Evolutionary conservation across 2,329 filamentous ascomycete species (phyloP).

Genomic region (Thelonectria blattea): DNA sequence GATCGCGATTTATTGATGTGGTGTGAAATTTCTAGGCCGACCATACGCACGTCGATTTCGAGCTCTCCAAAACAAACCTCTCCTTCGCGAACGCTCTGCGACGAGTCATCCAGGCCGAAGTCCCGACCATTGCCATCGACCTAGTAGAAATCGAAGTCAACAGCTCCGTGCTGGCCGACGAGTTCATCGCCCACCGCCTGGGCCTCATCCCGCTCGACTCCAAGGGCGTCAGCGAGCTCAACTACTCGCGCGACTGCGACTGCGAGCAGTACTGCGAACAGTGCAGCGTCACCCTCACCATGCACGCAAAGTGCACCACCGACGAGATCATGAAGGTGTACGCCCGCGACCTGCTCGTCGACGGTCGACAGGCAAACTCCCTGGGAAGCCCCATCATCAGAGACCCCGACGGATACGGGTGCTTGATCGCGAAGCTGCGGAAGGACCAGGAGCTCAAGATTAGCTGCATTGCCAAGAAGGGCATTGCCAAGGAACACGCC

Average conservation of each 20-base stretch:
- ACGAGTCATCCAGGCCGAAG: slow-evolving; percentile 88
- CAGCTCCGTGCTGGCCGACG: slow-evolving; percentile 94
- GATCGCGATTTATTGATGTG: slow-evolving; percentile 32
- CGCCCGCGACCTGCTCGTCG: slow-evolving; percentile 83
- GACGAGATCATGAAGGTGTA: slow-evolving; percentile 95
- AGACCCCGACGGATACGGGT: slow-evolving; percentile 81
- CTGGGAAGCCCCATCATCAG: slow-evolving; percentile 84
- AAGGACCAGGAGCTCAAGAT: slow-evolving; percentile 90
- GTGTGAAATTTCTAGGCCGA: slow-evolving; percentile 66
- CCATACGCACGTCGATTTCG: slow-evolving; percentile 83
- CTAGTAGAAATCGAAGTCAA: slow-evolving; percentile 92
- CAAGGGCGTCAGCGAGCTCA: slow-evolving; percentile 79
- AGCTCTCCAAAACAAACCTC: slow-evolving; percentile 86
- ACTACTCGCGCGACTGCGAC: slow-evolving; percentile 93
- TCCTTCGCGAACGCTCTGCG: slow-evolving; percentile 92
- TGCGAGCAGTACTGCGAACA: slow-evolving; percentile 95
- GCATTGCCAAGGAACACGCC: slow-evolving; percentile 97
- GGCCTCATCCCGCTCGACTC: slow-evolving; percentile 88
- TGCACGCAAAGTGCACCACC: slow-evolving; percentile 84
- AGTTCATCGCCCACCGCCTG: slow-evolving; percentile 92
- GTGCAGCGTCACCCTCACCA: slow-evolving; percentile 83
- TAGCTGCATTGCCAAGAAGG: slow-evolving; percentile 94
- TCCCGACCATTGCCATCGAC: slow-evolving; percentile 93
- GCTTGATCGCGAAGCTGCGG: slow-evolving; percentile 88
- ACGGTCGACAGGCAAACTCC: slow-evolving; percentile 72